A percentile compares a stretch with the other conserved stretches of the same genome.
Evolutionary conservation across 768 basidiomycete genomes (phyloP).

Genomic region (Lenzites betulinus): DNA sequence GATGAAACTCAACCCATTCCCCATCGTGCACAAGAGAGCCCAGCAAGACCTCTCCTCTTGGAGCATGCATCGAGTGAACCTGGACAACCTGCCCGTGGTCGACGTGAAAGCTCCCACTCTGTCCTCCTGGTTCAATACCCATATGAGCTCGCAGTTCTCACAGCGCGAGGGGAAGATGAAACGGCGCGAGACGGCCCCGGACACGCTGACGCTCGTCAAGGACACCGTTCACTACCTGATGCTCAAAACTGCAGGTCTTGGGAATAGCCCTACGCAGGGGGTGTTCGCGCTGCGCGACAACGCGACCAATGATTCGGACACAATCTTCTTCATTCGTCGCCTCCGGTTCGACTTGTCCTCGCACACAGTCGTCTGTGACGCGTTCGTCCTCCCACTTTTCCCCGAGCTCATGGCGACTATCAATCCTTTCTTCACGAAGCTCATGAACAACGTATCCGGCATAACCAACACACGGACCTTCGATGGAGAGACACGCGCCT

Average conservation of each 20-base stretch:
- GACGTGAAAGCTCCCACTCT: constrained; percentile 21
- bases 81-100: constrained; percentile 39
- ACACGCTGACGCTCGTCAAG: constrained; percentile 37
- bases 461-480: constrained; percentile 45
- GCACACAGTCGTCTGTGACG: constrained; percentile 54
- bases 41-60: constrained; percentile 20
- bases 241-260: constrained; percentile 29
- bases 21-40: constrained; percentile 24
- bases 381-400: constrained; percentile 44
- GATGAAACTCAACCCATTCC: constrained; percentile 31
- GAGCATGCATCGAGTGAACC: constrained; percentile 44
- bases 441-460: not conserved
- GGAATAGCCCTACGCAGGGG: constrained; percentile 15
- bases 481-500: constrained; percentile 42
- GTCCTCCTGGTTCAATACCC: constrained; percentile 36
- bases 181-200: constrained; percentile 26
- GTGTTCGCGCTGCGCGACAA: constrained; percentile 29
- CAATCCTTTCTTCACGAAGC: not conserved
- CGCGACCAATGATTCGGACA: constrained; percentile 30
- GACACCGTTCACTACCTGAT: constrained; percentile 35
- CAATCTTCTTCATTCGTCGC: constrained; percentile 48
- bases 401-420: constrained; percentile 21
- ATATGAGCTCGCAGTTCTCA: constrained; percentile 37
- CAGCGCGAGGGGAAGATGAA: constrained; percentile 30
- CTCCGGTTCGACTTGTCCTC: constrained; percentile 52